phyloP scores from a whole-genome alignment of 2,329 filamentous ascomycete genomes.

The Aureobasidium leucospermi region DNA sequence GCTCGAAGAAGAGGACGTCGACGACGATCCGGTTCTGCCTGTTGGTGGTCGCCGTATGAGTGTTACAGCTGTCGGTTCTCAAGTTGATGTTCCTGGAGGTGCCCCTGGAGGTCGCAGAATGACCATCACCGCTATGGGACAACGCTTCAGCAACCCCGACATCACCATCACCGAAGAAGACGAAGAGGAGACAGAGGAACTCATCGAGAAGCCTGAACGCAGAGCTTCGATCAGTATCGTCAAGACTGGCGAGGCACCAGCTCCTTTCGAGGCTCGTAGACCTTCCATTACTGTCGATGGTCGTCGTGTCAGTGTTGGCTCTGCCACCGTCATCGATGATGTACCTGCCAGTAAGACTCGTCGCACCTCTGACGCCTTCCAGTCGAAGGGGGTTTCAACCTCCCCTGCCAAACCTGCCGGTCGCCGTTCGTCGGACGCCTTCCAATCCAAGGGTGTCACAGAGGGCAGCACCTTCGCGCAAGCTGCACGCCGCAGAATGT shows the following conservation, averaged over 20 bases:
- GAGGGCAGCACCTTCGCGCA: not conserved
- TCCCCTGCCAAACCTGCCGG: not conserved
- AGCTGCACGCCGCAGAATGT: not conserved
- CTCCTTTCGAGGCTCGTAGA: not conserved
- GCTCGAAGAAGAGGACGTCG: constrained; percentile 15
- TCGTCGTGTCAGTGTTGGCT: not conserved
- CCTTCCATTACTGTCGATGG: constrained; percentile 7
- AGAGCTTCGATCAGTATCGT: constrained; percentile 5
- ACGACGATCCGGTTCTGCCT: not conserved
- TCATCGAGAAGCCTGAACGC: constrained; percentile 2
- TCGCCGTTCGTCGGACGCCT: not conserved
- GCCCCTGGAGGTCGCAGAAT: constrained; percentile 9
- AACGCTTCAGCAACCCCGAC: constrained; percentile 12
- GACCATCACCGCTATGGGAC: constrained; percentile 16
- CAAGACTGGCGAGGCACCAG: not conserved
- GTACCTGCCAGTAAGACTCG: not conserved
- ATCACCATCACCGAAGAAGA: constrained; percentile 10
- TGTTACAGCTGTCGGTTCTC: constrained; percentile 16
- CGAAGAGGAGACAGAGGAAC: constrained; percentile 1
- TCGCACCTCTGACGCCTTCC: not conserved
- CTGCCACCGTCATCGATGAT: not conserved
- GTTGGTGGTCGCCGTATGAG: constrained; percentile 17
- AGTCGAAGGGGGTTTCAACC: not conserved
- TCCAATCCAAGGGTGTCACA: not conserved
- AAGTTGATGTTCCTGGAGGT: constrained; percentile 8